Evolutionary conservation across 1,284 basidiomycete genomes (phyloP), one percentile per base, ranked within the genome.

Genomic region (Trichosporon coremiiforme): DNA sequence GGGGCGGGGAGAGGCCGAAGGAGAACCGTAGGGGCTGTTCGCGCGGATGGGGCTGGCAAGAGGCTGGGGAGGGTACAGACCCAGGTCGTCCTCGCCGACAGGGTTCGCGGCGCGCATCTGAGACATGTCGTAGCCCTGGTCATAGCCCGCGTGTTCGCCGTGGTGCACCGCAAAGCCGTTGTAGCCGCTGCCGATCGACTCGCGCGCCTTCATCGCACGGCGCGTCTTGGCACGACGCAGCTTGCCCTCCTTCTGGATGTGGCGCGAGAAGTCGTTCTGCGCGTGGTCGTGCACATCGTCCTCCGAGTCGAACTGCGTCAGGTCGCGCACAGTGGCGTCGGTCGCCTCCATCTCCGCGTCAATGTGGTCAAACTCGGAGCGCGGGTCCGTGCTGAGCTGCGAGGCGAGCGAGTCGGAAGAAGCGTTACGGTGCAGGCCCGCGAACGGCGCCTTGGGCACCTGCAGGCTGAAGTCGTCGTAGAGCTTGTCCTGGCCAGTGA

Each of bases 221-320:
- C 88, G 82, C 17, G 87, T 88, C 65, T 84, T 82, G 8, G 88
- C 87, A 17, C 92, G 85, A 0, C 89, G 86, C n/a, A 88, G 74
- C 77, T 87, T 89, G 13, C 93, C 92, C 78, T 91, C 88, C 73
- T 88, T 88, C 75, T 86, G 87, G 41, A 95, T 85, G 47, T 84
- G 84, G 60, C 85, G 83, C 69, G 87, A 90, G 47, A 95, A 85
- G 74, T 85, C 84, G 22, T 84, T 84, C 77, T 94, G 91, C 20
- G 87, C 89, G 0, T 88, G 88, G 71, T 91, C 87, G 73, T 93
- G 85, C 33, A 87, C 84, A 75, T 92, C 90, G 71, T 91, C 87
- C 72, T 94, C 90, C 31, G 91, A 91, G 72, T 93, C 91, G 75
- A 91, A 94, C 75, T 93, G 91, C 7, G 91, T 93, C 67, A 91